Evolutionary conservation across 1,284 basidiomycete species (phyloP).

Genomic region (Golubevia sp.): DNA sequence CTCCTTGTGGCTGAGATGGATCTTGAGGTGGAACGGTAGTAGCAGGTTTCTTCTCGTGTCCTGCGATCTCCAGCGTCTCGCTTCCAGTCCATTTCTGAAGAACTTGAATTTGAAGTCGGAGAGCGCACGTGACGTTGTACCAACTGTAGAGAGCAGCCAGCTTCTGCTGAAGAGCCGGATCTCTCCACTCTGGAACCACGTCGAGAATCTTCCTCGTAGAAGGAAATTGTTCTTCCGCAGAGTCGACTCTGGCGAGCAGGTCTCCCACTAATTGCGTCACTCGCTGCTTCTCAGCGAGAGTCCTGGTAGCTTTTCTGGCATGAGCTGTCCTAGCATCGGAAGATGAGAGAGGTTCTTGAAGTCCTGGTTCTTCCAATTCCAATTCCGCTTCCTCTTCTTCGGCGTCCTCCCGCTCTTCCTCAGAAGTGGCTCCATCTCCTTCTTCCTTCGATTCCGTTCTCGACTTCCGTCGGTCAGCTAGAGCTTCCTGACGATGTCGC

Average conservation of each 20-base stretch:
- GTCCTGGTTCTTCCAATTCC: not conserved
- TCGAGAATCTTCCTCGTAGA: constrained; percentile 38
- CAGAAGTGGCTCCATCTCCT: not conserved
- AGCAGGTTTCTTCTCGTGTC: constrained; percentile 7
- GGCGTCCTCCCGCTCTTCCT: constrained; percentile 1
- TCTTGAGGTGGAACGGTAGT: not conserved
- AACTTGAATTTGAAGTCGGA: constrained; percentile 43
- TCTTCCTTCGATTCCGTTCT: not conserved
- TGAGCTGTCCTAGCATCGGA: not conserved
- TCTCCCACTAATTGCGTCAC: constrained; percentile 29
- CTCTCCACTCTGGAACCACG: constrained; percentile 47
- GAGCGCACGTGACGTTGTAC: constrained; percentile 44
- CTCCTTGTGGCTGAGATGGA: not conserved
- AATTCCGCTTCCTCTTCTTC: constrained; percentile 7
- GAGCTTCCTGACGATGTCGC: constrained; percentile 5
- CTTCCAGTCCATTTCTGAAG: constrained; percentile 56
- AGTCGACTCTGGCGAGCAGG: constrained; percentile 44
- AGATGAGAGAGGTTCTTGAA: not conserved
- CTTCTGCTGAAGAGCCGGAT: constrained; percentile 36
- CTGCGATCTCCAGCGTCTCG: constrained; percentile 35
- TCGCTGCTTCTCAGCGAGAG: constrained; percentile 15
- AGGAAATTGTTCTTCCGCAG: constrained; percentile 52
- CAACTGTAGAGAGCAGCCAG: constrained; percentile 51
- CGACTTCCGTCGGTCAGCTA: not conserved
- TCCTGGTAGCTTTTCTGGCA: constrained; percentile 1